Base-by-base conservation (phyloP, 2,329 filamentous ascomycete genomes). In the Cytospora schulzeri region DNA sequence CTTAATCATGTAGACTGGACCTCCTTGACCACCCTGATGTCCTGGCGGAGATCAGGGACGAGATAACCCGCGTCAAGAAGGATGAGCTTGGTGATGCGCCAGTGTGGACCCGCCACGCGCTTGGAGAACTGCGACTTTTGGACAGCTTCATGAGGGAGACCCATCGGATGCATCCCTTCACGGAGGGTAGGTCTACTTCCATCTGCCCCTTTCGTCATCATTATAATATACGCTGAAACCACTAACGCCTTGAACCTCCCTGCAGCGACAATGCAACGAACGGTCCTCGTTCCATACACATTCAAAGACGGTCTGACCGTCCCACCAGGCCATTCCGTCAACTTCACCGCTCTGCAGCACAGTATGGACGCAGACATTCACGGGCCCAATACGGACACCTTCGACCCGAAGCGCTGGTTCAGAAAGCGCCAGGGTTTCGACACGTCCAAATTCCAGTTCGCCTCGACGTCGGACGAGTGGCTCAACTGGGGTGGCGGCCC, bases 361-460 rank as follows among this genome's bases (percentile, higher is more conserved):
- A 68, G 63, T 59, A 54, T 55, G 41, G 69, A 68, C 24, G 48
- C 51, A 9, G 60, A 63, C 19, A 15, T 61, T 14, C 53, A 38
- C 15, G 31, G 45, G 0, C 26, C 66, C 15, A 63, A 70, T 15
- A 64, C 65, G 8, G 55, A 35, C 8, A 65, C 45, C 12, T 70
- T 70, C 38, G 68, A 71, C 51, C 66, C 65, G 28, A 67, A 66
- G 15, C 67, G 70, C 17, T 70, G 66, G 67, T 24, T 66, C 26
- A 62, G 58, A 6, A 65, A 62, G 48, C 66, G 67, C 17, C 55
- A 56, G 11, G n/a, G 29, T 14, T 61, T 63, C 55, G 65, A 68
- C 33, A 64, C 66, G 11, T 69, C 63, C 68, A 69, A 69, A 51
- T 71, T 68, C 50, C 67, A 71, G 31, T 71, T 71, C 33, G 67